Conservation (phyloP, 148 eudicot genomes). For the Spergularia marina region DNA sequence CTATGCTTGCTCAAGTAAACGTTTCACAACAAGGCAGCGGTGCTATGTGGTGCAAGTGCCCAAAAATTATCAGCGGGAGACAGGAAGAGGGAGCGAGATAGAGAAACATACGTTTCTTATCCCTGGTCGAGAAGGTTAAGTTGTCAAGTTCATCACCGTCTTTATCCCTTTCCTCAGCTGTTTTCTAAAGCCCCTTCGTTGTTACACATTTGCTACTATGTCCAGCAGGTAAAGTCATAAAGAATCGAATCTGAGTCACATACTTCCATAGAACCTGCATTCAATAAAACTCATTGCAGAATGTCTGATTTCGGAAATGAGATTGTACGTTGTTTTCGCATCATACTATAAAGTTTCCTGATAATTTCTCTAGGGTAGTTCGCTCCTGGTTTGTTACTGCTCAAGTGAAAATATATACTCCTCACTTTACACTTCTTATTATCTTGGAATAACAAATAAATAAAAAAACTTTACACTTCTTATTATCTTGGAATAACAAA, state of each 20-base stretch:
- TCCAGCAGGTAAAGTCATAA: constrained; percentile 1
- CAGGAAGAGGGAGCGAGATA: not conserved
- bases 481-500: no score
- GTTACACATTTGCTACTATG: not conserved
- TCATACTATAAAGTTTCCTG: not conserved
- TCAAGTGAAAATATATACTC: no score
- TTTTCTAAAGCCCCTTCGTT: not conserved
- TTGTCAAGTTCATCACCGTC: not conserved
- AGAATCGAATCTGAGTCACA: constrained; percentile 1
- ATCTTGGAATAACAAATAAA: no score
- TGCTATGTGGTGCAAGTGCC: not conserved
- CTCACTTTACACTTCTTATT: no score
- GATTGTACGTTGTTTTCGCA: not conserved
- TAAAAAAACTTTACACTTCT: no score
- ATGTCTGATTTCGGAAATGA: not conserved
- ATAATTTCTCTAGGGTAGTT: not conserved
- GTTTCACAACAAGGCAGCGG: constrained; percentile 11
- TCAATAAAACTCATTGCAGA: not conserved
- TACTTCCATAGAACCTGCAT: not conserved
- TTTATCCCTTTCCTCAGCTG: not conserved
- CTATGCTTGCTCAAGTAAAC: constrained; percentile 10
- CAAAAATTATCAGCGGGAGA: constrained; percentile 4
- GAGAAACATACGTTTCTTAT: not conserved
- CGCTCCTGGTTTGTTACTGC: not conserved
- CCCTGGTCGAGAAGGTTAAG: not conserved